phyloP scores from a whole-genome alignment of 1,284 basidiomycete species.

The Malassezia arunalokei region DNA sequence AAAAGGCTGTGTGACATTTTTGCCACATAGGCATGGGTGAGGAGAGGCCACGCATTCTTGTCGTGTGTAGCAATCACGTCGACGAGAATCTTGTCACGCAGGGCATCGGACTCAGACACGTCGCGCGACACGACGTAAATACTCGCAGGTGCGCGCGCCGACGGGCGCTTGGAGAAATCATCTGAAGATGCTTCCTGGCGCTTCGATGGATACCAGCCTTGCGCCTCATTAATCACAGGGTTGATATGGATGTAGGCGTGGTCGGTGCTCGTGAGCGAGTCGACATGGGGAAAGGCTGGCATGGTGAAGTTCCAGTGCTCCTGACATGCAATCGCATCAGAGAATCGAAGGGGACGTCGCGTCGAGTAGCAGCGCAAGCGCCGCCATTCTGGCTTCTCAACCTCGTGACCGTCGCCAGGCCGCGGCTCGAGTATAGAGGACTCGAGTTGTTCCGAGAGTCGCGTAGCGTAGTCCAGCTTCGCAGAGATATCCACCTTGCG shows the following conservation, averaged over 20 bases:
- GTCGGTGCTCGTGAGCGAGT: slow-evolving; percentile 6
- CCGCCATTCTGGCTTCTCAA: slow-evolving; percentile 4
- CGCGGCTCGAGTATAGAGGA: not conserved
- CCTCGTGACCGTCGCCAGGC: slow-evolving; percentile 3
- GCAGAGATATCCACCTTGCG: not conserved
- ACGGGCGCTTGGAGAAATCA: not conserved
- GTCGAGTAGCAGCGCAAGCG: slow-evolving; percentile 2
- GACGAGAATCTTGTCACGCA: slow-evolving; percentile 20
- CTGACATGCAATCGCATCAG: slow-evolving; percentile 4
- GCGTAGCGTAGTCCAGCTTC: not conserved
- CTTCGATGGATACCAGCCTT: slow-evolving; percentile 1
- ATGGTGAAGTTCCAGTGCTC: not conserved
- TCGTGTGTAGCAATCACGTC: slow-evolving; percentile 31
- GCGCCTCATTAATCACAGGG: slow-evolving; percentile 2
- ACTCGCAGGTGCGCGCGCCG: not conserved
- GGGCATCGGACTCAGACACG: not conserved
- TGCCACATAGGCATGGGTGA: slow-evolving; percentile 24
- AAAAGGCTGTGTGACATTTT: slow-evolving; percentile 28
- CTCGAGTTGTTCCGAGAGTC: not conserved
- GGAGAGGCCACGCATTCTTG: slow-evolving; percentile 20
- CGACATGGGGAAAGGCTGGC: not conserved
- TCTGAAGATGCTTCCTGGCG: not conserved
- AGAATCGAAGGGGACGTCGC: slow-evolving; percentile 9
- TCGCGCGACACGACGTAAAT: slow-evolving; percentile 1
- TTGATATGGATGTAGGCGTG: slow-evolving; percentile 9